A percentile compares a stretch with the other conserved stretches of the same genome.
phyloP scores from a whole-genome alignment of 257 asterid genomes.

The Solanum paucissectum region DNA sequence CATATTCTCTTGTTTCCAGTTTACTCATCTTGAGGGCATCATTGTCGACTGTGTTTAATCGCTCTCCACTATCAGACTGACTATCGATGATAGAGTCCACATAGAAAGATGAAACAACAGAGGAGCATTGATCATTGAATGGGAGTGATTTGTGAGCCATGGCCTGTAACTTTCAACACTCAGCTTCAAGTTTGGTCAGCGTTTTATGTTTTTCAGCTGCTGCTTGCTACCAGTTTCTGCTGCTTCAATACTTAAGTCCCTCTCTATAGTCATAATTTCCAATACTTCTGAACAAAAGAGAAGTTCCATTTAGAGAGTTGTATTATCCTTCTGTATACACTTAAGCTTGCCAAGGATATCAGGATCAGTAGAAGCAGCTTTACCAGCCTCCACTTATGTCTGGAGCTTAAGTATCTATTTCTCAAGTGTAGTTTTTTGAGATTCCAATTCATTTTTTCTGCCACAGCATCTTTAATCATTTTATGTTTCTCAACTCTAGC shows the following conservation, averaged over 20 bases:
- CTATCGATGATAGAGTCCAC: constrained; percentile 15
- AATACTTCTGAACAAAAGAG: constrained; percentile 29
- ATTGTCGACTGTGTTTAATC: constrained; percentile 1
- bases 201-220: constrained; percentile 51
- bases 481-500: no score
- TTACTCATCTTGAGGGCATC: constrained; percentile 15
- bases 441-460: no score
- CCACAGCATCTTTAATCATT: no score
- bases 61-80: constrained; percentile 35
- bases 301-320: no score
- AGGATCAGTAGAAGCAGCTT: no score
- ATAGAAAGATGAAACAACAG: constrained; percentile 16
- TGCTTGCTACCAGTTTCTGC: constrained; percentile 71
- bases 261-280: constrained; percentile 31
- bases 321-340: no score
- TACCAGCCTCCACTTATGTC: no score
- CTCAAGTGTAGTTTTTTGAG: no score
- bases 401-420: no score
- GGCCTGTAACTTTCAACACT: constrained; percentile 31
- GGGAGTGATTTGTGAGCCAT: constrained; percentile 32
- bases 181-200: constrained; percentile 43
- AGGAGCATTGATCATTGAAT: constrained; percentile 17
- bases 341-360: no score
- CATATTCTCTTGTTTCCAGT: constrained; percentile 18
- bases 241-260: constrained; percentile 64